Evolutionary conservation across 768 basidiomycete genomes (phyloP).

Genomic region (Butyriboletus loyo): DNA sequence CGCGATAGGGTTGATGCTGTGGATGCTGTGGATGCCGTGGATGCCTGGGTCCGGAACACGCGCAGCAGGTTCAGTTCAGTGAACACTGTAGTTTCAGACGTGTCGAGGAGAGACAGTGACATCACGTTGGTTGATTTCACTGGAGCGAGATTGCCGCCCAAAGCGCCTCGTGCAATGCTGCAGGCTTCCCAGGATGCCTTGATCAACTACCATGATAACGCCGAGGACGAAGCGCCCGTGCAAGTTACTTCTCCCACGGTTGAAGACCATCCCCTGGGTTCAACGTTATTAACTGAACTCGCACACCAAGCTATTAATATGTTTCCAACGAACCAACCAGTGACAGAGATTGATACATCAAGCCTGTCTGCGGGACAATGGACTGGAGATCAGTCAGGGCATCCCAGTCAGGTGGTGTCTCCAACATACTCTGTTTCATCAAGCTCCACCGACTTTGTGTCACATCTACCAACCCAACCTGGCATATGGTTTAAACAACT

Average conservation of each 20-base stretch:
- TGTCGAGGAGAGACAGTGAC: constrained; percentile 25
- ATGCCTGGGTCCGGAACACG: constrained; percentile 12
- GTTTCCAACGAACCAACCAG: neutral
- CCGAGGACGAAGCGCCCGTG: neutral
- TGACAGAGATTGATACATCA: neutral
- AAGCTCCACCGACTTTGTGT: constrained; percentile 3
- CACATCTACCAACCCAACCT: constrained; percentile 16
- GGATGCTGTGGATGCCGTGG: constrained; percentile 9
- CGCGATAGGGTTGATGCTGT: constrained; percentile 11
- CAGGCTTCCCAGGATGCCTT: constrained; percentile 1
- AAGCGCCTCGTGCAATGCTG: constrained; percentile 22
- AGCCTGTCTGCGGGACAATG: neutral
- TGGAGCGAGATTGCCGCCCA: constrained; percentile 13
- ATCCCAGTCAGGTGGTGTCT: neutral
- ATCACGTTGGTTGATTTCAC: constrained; percentile 21
- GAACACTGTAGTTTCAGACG: constrained; percentile 11
- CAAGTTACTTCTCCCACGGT: constrained; percentile 3
- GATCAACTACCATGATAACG: neutral
- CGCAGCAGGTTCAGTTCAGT: constrained; percentile 17
- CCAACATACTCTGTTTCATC: neutral
- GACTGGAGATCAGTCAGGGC: neutral
- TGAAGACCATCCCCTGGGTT: neutral
- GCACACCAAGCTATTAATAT: constrained; percentile 1
- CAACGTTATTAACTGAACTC: constrained; percentile 1
- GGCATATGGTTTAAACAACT: constrained; percentile 28